These are phyloP conservation scores for Paraconiothyrium sp. DNA, from an alignment of 2,329 filamentous ascomycete species.

Conservation along the genomic window DNA sequence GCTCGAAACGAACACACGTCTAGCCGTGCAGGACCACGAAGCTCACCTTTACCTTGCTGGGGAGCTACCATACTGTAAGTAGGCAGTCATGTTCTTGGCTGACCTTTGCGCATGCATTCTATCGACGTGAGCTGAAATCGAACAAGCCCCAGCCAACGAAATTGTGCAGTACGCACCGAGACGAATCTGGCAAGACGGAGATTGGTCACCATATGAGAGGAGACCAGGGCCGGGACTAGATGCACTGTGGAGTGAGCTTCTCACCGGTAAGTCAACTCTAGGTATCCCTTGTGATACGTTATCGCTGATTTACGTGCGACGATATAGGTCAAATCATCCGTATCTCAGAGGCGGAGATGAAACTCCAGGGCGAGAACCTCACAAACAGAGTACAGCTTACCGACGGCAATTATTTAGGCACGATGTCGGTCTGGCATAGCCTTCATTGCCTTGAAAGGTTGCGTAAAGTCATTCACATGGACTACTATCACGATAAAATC, in stretches of 20 bases:
- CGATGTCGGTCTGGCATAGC: slow-evolving; percentile 17
- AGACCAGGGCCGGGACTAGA: slow-evolving; percentile 11
- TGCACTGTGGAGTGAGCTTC: slow-evolving; percentile 11
- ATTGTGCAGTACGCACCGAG: slow-evolving; percentile 3
- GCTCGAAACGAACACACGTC: slow-evolving; percentile 10
- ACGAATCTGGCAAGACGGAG: slow-evolving; percentile 16
- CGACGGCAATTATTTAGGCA: slow-evolving; percentile 11
- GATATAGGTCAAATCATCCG: slow-evolving; percentile 14
- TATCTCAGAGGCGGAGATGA: slow-evolving; percentile 13
- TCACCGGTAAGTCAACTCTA: slow-evolving; percentile 2
- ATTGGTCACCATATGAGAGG: slow-evolving; percentile 10
- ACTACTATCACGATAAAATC: slow-evolving; percentile 9
- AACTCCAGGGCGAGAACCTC: slow-evolving; percentile 7
- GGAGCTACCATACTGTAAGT: slow-evolving; percentile 12
- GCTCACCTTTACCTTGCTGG: background rate
- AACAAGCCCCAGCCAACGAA: slow-evolving; percentile 10
- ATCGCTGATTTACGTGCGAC: background rate
- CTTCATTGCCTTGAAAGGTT: slow-evolving; percentile 14
- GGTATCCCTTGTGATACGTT: too few relatives aligned
- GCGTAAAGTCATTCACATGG: slow-evolving; percentile 11
- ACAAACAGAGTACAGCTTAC: slow-evolving; percentile 9
- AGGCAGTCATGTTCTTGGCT: background rate
- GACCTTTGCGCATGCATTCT: background rate
- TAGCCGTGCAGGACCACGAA: slow-evolving; percentile 3
- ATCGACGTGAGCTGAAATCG: background rate